A percentile compares a stretch with the other conserved stretches of the same genome.
Evolutionary conservation across 257 asterid species (phyloP).

Genomic region (Petunia axillaris): DNA sequence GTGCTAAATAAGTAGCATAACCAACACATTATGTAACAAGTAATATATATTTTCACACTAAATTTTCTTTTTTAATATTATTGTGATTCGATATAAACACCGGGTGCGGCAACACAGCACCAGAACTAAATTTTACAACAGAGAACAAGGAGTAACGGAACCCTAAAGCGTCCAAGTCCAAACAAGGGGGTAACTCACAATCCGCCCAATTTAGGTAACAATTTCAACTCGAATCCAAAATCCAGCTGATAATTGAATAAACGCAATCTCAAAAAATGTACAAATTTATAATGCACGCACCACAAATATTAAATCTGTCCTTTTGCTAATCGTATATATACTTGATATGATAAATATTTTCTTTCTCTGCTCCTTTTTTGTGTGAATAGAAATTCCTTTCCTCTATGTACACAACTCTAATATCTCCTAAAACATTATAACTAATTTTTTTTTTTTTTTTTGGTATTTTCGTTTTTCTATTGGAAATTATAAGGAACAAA

Average conservation of each 20-base stretch:
- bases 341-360: background rate
- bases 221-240: background rate
- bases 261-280: background rate
- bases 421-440: background rate
- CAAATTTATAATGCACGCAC: no score
- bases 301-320: background rate
- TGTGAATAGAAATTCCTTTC: background rate
- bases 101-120: no score
- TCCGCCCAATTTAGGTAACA: no score
- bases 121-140: no score
- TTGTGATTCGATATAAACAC: no score
- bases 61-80: no score
- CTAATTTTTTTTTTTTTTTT: background rate
- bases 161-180: no score
- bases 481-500: slow-evolving; percentile 27
- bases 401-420: background rate
- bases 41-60: no score
- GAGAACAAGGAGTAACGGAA: no score
- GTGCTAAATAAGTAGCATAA: no score
- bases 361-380: background rate
- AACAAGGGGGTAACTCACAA: no score
- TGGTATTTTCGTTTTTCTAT: background rate
- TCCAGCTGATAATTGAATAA: background rate
- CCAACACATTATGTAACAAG: no score
- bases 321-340: background rate